phyloP scores from a whole-genome alignment of 805 yeast genomes.

The Cyberlindnera veronae region DNA sequence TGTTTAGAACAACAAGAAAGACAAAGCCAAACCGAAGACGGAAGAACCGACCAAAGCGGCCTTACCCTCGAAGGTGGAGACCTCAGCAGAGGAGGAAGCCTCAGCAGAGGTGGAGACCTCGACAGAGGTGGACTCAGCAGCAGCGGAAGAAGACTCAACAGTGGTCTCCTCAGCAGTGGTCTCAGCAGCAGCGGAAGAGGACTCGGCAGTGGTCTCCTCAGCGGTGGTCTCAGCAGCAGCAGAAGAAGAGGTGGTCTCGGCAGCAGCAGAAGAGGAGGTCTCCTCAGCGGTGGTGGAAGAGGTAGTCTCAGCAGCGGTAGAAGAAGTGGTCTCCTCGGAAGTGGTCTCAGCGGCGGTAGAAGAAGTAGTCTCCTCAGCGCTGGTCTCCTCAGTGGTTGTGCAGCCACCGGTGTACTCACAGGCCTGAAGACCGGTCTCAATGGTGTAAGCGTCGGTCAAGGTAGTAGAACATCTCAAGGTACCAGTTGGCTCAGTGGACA shows the following conservation, averaged over 20 bases:
- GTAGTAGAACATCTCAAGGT: slow-evolving; percentile 26
- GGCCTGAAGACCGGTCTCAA: slow-evolving; percentile 18
- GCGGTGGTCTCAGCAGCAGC: slow-evolving; percentile 12
- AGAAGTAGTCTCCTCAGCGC: no score
- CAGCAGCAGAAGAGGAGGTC: slow-evolving; percentile 19
- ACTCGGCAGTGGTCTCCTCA: slow-evolving; percentile 14
- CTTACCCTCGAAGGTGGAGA: slow-evolving; percentile 22
- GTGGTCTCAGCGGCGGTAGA: slow-evolving; percentile 15
- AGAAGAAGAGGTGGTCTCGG: slow-evolving; percentile 10
- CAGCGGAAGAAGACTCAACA: slow-evolving; percentile 17
- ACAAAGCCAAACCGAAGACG: slow-evolving; percentile 20
- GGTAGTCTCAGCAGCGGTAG: slow-evolving; percentile 4
- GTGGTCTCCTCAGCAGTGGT: no score
- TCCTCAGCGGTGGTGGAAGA: slow-evolving; percentile 2
- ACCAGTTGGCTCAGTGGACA: slow-evolving; percentile 33
- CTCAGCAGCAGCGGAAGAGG: slow-evolving; percentile 9
- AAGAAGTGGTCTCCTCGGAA: no score
- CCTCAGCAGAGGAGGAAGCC: slow-evolving; percentile 17
- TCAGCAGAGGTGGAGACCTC: slow-evolving; percentile 27
- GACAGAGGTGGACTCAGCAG: slow-evolving; percentile 17
- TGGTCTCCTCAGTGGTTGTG: slow-evolving; percentile 22
- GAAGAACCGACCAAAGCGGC: slow-evolving; percentile 21
- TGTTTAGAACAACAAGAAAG: slow-evolving; percentile 17
- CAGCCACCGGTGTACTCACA: slow-evolving; percentile 36
- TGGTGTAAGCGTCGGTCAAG: slow-evolving; percentile 15